Evolutionary conservation across 352 stramenopile genomes (phyloP).

Genomic region (Phytopythium chamaehyphon): DNA sequence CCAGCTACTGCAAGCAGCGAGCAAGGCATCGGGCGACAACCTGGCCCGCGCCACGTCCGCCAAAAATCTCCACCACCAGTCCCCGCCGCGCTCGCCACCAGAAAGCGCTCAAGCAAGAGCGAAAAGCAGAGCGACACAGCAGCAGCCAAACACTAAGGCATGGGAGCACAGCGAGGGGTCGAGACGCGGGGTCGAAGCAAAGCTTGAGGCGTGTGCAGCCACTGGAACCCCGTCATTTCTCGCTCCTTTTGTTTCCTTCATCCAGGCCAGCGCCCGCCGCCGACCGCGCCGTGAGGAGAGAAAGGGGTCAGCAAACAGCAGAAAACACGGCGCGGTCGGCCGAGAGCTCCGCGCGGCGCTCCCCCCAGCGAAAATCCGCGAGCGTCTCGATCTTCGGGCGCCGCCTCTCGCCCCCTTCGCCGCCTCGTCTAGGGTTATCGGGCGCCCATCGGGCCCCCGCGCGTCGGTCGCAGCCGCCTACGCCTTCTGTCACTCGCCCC

Average conservation of each 20-base stretch:
- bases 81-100: neutral
- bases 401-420: neutral
- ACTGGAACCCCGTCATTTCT: slow-evolving; percentile 73
- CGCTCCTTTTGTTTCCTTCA: slow-evolving; percentile 44
- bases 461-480: slow-evolving; percentile 17
- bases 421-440: slow-evolving; percentile 65
- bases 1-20: slow-evolving; percentile 13
- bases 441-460: slow-evolving; percentile 43
- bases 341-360: slow-evolving; percentile 8
- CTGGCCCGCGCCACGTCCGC: slow-evolving; percentile 4
- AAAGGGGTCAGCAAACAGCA: slow-evolving; percentile 78
- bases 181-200: slow-evolving; percentile 2
- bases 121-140: neutral
- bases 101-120: neutral
- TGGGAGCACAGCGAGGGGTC: neutral
- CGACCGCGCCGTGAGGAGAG: slow-evolving; percentile 38
- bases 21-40: slow-evolving; percentile 30
- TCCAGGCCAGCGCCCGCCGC: neutral
- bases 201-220: slow-evolving; percentile 8
- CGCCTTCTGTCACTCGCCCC: neutral
- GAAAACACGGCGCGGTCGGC: slow-evolving; percentile 22
- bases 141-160: neutral
- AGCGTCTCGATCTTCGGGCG: no score
- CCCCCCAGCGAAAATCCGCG: no score
- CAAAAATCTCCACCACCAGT: neutral